A percentile compares a stretch with the other conserved stretches of the same genome.
Conservation (phyloP, 179 eudicot genomes). For the Drosera spatulata region DNA sequence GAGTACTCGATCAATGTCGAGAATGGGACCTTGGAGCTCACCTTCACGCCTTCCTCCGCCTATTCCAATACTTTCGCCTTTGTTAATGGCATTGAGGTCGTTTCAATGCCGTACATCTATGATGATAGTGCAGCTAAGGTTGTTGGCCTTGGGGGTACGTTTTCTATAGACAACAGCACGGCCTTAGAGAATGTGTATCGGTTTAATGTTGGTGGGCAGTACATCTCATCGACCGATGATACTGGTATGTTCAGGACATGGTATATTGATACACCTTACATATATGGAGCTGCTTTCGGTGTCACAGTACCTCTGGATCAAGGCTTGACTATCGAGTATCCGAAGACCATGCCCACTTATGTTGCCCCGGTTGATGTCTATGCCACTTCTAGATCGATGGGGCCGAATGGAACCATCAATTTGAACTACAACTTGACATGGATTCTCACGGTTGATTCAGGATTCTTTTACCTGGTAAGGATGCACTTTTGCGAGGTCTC, state of each 20-base stretch:
- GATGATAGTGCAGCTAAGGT: constrained; percentile 19
- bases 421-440: constrained; percentile 64
- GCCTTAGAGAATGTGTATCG: constrained; percentile 48
- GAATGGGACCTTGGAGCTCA: constrained; percentile 30
- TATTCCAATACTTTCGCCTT: constrained; percentile 44
- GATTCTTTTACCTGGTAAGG: constrained; percentile 44
- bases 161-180: constrained; percentile 21
- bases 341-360: constrained; percentile 30
- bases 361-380: constrained; percentile 71
- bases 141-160: constrained; percentile 30
- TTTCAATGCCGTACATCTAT: constrained; percentile 73
- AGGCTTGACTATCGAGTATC: constrained; percentile 31
- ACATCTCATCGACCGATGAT: constrained; percentile 46
- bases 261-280: constrained; percentile 40
- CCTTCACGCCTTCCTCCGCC: constrained; percentile 51
- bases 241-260: constrained; percentile 72
- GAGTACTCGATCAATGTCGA: constrained; percentile 59
- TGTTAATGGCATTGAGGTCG: constrained; percentile 79
- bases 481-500: constrained; percentile 69
- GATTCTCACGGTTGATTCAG: constrained; percentile 38
- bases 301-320: constrained; percentile 37
- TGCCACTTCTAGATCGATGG: constrained; percentile 56
- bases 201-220: constrained; percentile 61
- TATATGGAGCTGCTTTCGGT: constrained; percentile 26
- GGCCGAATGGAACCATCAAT: constrained; percentile 14